Base-by-base conservation (phyloP, 1,139 yeast species). In the Taiozyma sp. region DNA sequence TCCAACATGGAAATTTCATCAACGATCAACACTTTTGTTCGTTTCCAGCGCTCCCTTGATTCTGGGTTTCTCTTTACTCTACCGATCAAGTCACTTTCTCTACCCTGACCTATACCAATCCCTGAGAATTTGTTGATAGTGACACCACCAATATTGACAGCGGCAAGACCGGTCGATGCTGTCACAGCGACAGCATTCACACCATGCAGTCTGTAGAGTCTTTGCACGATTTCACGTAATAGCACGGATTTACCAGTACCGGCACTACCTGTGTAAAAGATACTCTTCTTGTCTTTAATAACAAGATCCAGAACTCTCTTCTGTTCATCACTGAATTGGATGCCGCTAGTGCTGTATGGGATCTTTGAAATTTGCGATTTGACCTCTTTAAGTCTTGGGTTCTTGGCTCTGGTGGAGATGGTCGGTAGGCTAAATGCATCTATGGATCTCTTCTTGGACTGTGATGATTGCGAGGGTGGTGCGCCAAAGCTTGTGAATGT, bases 121-220 rank as follows among this genome's bases (percentile, higher is more conserved):
- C 93, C 90, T 1, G 92, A 76, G 71, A 84, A 88, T 57, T 86
- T 75, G 65, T 89, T 93, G 39, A 91, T 70, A 0, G 97, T 91
- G 39, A 76, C 79, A 19, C 97, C 97, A 1, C 91, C 93, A 59
- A 91, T 84, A 61, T 87, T 89, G 44, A 88, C 81, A 0, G 96
- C 97, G 0, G 97, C 97, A 59, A 91, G 70, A 1, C 97, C 98
- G 0, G 97, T 90, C 0, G 96, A 87, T 0, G 97, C 97, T 1
- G 96, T 87, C 3, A 91, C 82, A 0, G 93, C 96, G 3, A 91
- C 86, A 1, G 73, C 69, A 12, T 72, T 73, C 3, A 67, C 62
- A 2, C 81, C 80, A 50, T 72, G 65, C 45, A 73, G 68, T 7
- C 72, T 66, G 16, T 70, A 65, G 43, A 83, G 62, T 16, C 67